Conservation (phyloP, 2,329 filamentous ascomycete genomes). For the Colletotrichum costaricense region DNA sequence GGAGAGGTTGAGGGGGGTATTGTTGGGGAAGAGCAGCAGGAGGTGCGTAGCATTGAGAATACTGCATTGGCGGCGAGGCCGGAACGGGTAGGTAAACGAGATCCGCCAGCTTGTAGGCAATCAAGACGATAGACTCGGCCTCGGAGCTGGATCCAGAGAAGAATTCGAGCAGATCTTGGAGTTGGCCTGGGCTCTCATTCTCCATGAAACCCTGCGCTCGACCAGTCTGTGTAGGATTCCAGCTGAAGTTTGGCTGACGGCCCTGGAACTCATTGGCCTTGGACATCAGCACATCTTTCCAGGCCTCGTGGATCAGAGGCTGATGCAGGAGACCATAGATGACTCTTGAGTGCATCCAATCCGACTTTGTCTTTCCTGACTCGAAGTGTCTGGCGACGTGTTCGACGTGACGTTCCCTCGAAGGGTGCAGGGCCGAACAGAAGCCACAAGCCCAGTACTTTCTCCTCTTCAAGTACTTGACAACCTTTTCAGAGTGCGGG, state of each 20-base stretch:
- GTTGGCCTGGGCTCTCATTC: slow-evolving; percentile 70
- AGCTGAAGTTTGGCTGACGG: slow-evolving; percentile 70
- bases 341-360: slow-evolving; percentile 78
- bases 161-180: slow-evolving; percentile 74
- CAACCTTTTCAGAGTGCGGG: slow-evolving; percentile 72
- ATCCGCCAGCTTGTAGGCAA: slow-evolving; percentile 68
- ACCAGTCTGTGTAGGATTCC: slow-evolving; percentile 68
- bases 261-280: slow-evolving; percentile 66
- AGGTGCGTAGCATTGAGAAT: slow-evolving; percentile 34
- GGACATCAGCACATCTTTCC: slow-evolving; percentile 66
- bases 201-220: slow-evolving; percentile 69
- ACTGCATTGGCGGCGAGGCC: slow-evolving; percentile 37
- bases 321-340: slow-evolving; percentile 76
- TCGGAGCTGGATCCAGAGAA: slow-evolving; percentile 69
- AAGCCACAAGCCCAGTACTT: slow-evolving; percentile 78
- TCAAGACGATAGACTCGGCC: slow-evolving; percentile 65
- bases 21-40: slow-evolving; percentile 33
- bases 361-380: slow-evolving; percentile 68
- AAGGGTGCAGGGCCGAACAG: slow-evolving; percentile 71
- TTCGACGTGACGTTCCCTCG: slow-evolving; percentile 74
- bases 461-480: slow-evolving; percentile 71
- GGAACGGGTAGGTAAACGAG: slow-evolving; percentile 48
- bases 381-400: slow-evolving; percentile 78
- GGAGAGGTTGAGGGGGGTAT: slow-evolving; percentile 34
- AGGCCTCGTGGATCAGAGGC: slow-evolving; percentile 69